Evolutionary conservation across 2,329 filamentous ascomycete species (phyloP).

Genomic region (Nectriaceae sp.): DNA sequence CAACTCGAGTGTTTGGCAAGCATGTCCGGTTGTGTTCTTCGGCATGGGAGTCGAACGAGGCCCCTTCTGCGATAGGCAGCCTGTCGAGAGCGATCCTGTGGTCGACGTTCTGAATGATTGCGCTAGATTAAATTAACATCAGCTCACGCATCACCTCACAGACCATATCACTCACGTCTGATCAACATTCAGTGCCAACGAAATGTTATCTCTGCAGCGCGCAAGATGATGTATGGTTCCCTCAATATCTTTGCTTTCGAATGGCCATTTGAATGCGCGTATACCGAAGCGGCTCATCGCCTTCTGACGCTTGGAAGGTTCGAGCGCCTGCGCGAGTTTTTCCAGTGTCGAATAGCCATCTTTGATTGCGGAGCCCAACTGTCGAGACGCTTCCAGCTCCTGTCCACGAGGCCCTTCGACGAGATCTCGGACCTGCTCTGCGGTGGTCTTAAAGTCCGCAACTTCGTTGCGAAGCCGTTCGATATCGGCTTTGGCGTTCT

Average conservation of each 20-base stretch:
- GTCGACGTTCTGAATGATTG: background rate
- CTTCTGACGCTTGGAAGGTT: conserved; percentile 20
- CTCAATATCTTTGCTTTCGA: conserved; percentile 29
- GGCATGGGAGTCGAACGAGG: conserved; percentile 36
- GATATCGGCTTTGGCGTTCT: conserved; percentile 35
- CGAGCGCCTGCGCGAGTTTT: background rate
- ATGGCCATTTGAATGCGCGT: conserved; percentile 41
- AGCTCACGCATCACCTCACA: background rate
- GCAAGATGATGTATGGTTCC: conserved; percentile 28
- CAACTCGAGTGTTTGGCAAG: conserved; percentile 30
- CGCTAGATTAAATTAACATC: background rate
- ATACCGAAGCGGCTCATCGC: conserved; percentile 32
- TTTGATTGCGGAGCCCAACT: background rate
- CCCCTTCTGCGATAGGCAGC: conserved; percentile 21
- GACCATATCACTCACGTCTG: conserved; percentile 31
- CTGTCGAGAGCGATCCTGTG: background rate
- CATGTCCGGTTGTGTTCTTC: conserved; percentile 35
- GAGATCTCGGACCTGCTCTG: conserved; percentile 21
- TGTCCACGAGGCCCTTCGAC: conserved; percentile 21
- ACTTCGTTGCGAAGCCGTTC: conserved; percentile 32
- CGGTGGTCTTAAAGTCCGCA: conserved; percentile 6
- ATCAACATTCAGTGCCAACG: conserved; percentile 34
- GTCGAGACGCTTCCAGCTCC: conserved; percentile 1
- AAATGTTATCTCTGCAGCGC: conserved; percentile 29
- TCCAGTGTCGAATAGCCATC: background rate